Percentiles rank a stretch among this genome's conserved stretches.
These are phyloP conservation scores for Nitzschia inconspicua DNA, from an alignment of 108 stramenopile species.

Conservation along the genomic window DNA sequence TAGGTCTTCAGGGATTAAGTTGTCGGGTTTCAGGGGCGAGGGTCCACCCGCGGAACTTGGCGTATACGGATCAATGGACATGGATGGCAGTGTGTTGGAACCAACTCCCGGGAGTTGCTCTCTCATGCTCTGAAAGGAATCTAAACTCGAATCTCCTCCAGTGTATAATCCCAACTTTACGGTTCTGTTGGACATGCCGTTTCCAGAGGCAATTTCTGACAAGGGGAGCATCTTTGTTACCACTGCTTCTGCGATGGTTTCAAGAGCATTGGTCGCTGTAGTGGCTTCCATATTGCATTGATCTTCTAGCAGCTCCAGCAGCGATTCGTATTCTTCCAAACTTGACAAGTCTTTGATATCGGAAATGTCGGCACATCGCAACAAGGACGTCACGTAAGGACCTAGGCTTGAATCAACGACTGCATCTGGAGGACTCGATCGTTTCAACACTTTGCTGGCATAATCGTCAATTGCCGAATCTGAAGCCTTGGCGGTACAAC, in stretches of 20 bases:
- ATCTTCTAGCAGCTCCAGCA: constrained; percentile 67
- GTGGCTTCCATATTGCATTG: constrained; percentile 52
- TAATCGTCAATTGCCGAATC: constrained; percentile 62
- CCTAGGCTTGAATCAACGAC: constrained; percentile 51
- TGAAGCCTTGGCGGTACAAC: constrained; percentile 29
- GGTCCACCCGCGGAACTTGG: constrained; percentile 14
- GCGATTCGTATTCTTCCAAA: constrained; percentile 52
- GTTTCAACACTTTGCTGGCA: constrained; percentile 40
- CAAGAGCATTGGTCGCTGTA: constrained; percentile 41
- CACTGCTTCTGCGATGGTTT: constrained; percentile 48
- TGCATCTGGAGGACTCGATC: constrained; percentile 42
- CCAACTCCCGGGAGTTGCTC: background rate
- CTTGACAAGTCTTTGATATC: constrained; percentile 13
- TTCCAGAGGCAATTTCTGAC: constrained; percentile 6
- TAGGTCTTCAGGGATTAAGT: constrained; percentile 52
- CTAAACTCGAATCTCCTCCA: constrained; percentile 1
- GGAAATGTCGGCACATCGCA: constrained; percentile 34
- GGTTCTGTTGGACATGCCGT: background rate
- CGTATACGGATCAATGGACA: background rate
- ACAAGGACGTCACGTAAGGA: constrained; percentile 58
- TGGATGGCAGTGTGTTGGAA: constrained; percentile 5
- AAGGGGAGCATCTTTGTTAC: constrained; percentile 29
- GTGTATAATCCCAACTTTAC: constrained; percentile 7
- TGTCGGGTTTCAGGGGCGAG: constrained; percentile 44
- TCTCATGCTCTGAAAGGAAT: constrained; percentile 24